A percentile compares a stretch with the other conserved stretches of the same genome.
phyloP scores from a whole-genome alignment of 441 rosid genomes.

The Manihot esculenta region DNA sequence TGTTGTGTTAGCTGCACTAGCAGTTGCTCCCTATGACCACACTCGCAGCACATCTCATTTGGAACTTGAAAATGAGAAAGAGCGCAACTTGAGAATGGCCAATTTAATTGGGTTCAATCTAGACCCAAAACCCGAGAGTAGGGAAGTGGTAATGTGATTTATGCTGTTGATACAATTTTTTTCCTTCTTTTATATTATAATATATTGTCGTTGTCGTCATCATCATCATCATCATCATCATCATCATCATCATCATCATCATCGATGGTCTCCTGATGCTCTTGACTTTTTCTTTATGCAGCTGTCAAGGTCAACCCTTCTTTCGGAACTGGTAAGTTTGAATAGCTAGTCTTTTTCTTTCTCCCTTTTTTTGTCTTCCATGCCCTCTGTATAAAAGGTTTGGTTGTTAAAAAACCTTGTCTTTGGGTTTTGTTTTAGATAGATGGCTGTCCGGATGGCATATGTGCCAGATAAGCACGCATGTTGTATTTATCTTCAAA shows the following conservation, averaged over 20 bases:
- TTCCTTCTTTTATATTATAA: neutral
- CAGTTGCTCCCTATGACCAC: constrained; percentile 72
- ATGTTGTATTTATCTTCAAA: neutral
- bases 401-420: neutral
- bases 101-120: constrained; percentile 92
- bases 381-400: neutral
- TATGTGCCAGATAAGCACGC: neutral
- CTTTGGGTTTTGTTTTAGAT: too few relatives aligned
- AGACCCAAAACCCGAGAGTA: constrained; percentile 80
- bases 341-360: neutral
- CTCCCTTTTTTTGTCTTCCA: neutral
- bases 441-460: neutral
- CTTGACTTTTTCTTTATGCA: constrained; percentile 36
- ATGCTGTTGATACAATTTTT: constrained; percentile 4
- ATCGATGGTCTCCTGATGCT: constrained; percentile 5
- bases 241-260: too few relatives aligned
- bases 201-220: too few relatives aligned
- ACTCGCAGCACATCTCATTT: constrained; percentile 65
- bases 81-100: constrained; percentile 88
- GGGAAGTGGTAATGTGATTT: constrained; percentile 68
- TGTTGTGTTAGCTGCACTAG: constrained; percentile 87
- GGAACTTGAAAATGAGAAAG: constrained; percentile 90
- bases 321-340: constrained; percentile 82
- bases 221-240: too few relatives aligned
- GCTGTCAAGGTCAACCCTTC: constrained; percentile 89